Evolutionary conservation across 148 eudicot species (phyloP), one percentile per base, ranked within the genome.

Genomic region (Selenicereus undatus): DNA sequence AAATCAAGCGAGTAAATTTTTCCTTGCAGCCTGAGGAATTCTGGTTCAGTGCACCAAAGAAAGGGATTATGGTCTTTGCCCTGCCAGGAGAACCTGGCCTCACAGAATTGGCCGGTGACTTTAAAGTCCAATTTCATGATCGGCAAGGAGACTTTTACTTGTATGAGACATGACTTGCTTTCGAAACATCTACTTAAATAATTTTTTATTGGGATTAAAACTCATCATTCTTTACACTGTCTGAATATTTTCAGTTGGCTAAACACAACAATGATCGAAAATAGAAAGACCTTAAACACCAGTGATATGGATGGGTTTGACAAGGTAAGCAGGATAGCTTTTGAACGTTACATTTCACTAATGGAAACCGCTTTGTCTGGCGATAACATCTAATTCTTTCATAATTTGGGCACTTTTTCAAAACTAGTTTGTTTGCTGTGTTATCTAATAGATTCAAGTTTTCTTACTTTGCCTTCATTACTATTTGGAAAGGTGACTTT

Each of bases 1-100:
- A 76, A 26, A 78, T 43, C 83, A 39, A 85, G 42, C 71, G 12
- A 10, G 71, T 66, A 14, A 66, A 66, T 27, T 26, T 81, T 5
- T 77, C 45, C 71, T 43, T 81, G 86, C 94, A 97, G 99, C 90
- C 99, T 64, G 99, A 97, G 84, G 97, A 91, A 76, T 92, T 88
- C 87, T 97, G 99, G 99, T 97, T 94, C 87, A 89, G 84, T 87
- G 97, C 98, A 78, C 99, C 99, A 43, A 94, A 89, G 87, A 97
- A 92, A 83, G 99, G 99, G 77, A 86, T 94, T 64, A 89, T 93
- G 93, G 98, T 97, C 77, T 97, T 97, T 88, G 99, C 98, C 60
- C 86, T 97, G 76, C 99, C 98, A 65, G 99, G 99, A 68, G 99
- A 97, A 86, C 99, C 99, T 81, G 99, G 99, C 80, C 87, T 97